These are phyloP conservation scores for Cryptosporidium ubiquitum DNA, from an alignment of 169 alveolate genomes.

Conservation along the genomic window DNA sequence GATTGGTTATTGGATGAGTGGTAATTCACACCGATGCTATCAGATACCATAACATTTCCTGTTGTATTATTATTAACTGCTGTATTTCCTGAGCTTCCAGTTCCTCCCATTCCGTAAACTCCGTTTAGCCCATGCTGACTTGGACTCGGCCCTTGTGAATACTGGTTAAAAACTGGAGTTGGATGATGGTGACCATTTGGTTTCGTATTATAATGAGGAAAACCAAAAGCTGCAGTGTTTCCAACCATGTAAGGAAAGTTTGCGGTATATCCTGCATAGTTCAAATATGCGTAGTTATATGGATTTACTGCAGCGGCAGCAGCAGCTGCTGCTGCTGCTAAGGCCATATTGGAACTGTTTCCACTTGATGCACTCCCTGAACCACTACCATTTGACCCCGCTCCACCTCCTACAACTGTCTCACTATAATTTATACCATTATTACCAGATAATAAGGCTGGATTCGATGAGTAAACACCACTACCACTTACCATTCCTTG, in stretches of 20 bases:
- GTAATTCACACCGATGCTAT: neutral
- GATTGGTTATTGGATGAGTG: slow-evolving; percentile 29
- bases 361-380: neutral
- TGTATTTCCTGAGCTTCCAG: neutral
- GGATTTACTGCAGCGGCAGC: slow-evolving; percentile 60
- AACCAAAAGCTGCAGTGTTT: slow-evolving; percentile 65
- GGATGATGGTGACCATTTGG: slow-evolving; percentile 55
- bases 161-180: slow-evolving; percentile 48
- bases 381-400: neutral
- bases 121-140: neutral
- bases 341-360: slow-evolving; percentile 22
- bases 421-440: slow-evolving; percentile 10
- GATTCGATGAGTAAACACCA: slow-evolving; percentile 7
- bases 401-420: neutral
- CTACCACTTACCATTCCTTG: slow-evolving; percentile 8
- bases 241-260: slow-evolving; percentile 73
- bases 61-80: neutral
- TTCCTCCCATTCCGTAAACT: slow-evolving; percentile 16
- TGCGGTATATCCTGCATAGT: slow-evolving; percentile 62
- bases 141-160: slow-evolving; percentile 41
- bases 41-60: neutral
- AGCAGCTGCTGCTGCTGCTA: slow-evolving; percentile 67
- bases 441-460: neutral
- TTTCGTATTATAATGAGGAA: slow-evolving; percentile 44
- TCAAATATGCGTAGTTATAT: slow-evolving; percentile 69